phyloP scores from a whole-genome alignment of 192 early-diverging fungal species.

The Backusella westeae region DNA sequence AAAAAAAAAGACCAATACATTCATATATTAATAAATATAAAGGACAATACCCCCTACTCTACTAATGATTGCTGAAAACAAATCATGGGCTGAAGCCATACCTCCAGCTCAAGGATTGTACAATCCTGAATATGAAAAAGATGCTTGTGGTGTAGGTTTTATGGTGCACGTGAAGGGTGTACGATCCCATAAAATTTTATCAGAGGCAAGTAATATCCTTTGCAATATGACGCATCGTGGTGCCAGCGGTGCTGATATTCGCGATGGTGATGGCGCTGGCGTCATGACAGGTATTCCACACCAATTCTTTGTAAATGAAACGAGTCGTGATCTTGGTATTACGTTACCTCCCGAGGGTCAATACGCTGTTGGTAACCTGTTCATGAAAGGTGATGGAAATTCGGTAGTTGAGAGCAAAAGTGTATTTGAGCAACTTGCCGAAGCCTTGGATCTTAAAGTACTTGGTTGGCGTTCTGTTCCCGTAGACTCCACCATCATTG shows the following conservation, averaged over 20 bases:
- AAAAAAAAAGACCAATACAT: neutral
- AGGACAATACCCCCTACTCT: constrained; percentile 1
- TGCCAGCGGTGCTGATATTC: constrained; percentile 89
- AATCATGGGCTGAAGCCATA: constrained; percentile 79
- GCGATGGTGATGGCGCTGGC: constrained; percentile 98
- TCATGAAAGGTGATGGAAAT: constrained; percentile 71
- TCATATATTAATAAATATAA: neutral
- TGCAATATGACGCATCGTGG: constrained; percentile 99
- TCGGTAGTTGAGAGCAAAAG: constrained; percentile 68
- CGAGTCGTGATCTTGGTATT: constrained; percentile 57
- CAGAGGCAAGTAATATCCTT: constrained; percentile 86
- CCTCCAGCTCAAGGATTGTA: constrained; percentile 88
- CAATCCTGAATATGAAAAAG: constrained; percentile 86
- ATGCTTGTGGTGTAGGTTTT: constrained; percentile 98
- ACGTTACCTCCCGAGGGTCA: constrained; percentile 74
- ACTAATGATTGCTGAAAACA: constrained; percentile 29
- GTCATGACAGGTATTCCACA: constrained; percentile 97
- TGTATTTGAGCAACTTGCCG: constrained; percentile 80
- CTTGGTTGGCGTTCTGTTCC: constrained; percentile 93
- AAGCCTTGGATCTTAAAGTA: constrained; percentile 68
- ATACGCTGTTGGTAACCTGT: constrained; percentile 96
- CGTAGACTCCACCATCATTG: constrained; percentile 80
- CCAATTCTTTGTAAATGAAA: constrained; percentile 73
- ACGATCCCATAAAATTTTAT: constrained; percentile 82
- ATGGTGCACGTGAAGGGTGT: constrained; percentile 93